Evolutionary conservation across 2,329 filamentous ascomycete species (phyloP), one percentile per base, ranked within the genome.

Genomic region (Amesomyces nigricolor): DNA sequence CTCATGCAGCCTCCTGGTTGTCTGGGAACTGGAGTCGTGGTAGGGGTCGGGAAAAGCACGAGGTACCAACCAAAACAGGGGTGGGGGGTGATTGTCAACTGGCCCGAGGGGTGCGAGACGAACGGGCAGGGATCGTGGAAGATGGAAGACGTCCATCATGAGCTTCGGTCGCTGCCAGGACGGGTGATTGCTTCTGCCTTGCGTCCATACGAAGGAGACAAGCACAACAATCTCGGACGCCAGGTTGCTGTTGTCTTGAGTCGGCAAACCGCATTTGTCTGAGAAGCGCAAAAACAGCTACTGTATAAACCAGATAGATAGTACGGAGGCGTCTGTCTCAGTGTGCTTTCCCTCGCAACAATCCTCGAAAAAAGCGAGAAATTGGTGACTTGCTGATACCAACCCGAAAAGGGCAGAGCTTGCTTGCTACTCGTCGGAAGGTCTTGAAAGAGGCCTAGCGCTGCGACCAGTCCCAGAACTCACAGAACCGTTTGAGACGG

Each of bases 1-100:
- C 44, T 59, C 61, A 61, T 64, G 59, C 61, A 64, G 49, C 38
- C 48, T 49, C 50, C 32, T 46, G 22, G 46, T 47, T 42, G 26
- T 42, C 37, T 53, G 35, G 39, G 37, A 48, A 44, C 45, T 45
- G 58, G 50, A 17, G 29, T 48, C 7, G 51, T 51, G 46, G 52
- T 57, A 57, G 60, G 60, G 58, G 60, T 50, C 51, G 57, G 57
- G 51, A 59, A 61, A 56, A 54, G 51, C 39, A 44, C 53, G 47
- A 53, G 55, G 51, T 51, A 43, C 53, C 47, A 38, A 52, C 60
- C 52, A 26, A 39, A 40, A 38, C 37, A 53, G 48, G 49, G 57
- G 58, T 39, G 48, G 52, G 22, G 52, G 38, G 53, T 19, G 48
- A 22, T 44, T 30, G 51, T 59, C 53, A 61, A 51, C 58, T 55